Base-by-base conservation (phyloP, 1,284 basidiomycete species). In the Anthracocystis setariae region DNA sequence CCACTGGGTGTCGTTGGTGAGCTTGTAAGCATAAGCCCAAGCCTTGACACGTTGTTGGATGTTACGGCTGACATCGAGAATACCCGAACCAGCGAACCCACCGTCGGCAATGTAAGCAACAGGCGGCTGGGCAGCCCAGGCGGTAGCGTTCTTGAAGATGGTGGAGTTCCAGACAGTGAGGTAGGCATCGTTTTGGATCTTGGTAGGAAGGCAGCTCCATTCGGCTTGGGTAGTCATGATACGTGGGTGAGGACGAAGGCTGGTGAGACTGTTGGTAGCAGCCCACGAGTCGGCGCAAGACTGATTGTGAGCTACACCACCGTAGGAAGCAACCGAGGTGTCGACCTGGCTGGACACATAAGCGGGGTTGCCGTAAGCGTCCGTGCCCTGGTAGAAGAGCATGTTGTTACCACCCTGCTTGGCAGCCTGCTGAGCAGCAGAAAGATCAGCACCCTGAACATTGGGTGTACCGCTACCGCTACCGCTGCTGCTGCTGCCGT, bases 21-120 rank as follows among this genome's bases (percentile, higher is more conserved):
- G 89, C 58, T 89, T 89, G 84, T 91, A 98, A 23, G 88, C 93
- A 81, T 98, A 99, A 1, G 90, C 89, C 79, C 92, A 96, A 35
- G 92, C 91, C 85, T 98, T 98, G 84, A 98, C 86, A 63, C 92
- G 88, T 85, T 90, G 87, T 85, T 98, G 98, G 78, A 96, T 87
- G 82, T 91, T 88, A 75, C 96, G 90, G 25, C 93, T 90, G 73
- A 90, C 89, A 82, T 99, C 96, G 53, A 99, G 87, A 35, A 98
- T 93, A 84, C 96, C 96, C 64, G 92, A 95, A 33, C 86, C 86
- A 3, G 46, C 44, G 46, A 73, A 63, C 17, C 76, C 77, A 44
- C 92, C 90, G 81, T 98, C 94, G 80, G 89, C 83, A 65, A 85
- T 84, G 82, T 96, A 96, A n/a, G 82, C 79, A 27, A 91, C 90